phyloP scores from a whole-genome alignment of 2,329 filamentous ascomycete species.

The Fonsecaea erecta region DNA sequence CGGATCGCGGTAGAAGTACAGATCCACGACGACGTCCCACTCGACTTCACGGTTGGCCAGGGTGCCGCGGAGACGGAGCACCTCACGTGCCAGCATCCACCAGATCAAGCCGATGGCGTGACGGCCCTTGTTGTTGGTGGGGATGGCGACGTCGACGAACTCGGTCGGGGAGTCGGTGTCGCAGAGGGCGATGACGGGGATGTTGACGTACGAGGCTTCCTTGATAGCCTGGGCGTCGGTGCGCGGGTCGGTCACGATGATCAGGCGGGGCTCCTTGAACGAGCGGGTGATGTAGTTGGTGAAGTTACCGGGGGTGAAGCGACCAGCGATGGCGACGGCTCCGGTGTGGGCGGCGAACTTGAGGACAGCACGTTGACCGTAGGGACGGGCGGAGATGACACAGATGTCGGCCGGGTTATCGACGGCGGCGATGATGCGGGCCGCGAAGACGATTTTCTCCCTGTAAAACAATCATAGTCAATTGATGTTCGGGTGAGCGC shows the following conservation, averaged over 20 bases:
- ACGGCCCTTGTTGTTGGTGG: constrained; percentile 99
- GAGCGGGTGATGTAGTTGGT: constrained; percentile 99
- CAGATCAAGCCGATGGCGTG: constrained; percentile 98
- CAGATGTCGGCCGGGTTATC: constrained; percentile 99
- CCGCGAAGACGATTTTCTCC: constrained; percentile 99
- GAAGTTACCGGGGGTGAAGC: constrained; percentile 99
- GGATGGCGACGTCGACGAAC: constrained; percentile 99
- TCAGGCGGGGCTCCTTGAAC: constrained; percentile 99
- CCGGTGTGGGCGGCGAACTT: constrained; percentile 99
- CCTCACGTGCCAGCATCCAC: constrained; percentile 99
- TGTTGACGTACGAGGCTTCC: constrained; percentile 99
- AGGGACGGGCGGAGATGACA: constrained; percentile 99
- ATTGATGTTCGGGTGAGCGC: constrained; percentile 2
- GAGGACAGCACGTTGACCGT: constrained; percentile 98
- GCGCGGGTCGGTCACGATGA: constrained; percentile 98
- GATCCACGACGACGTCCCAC: constrained; percentile 99
- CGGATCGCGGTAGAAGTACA: constrained; percentile 99
- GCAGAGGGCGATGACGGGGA: constrained; percentile 98
- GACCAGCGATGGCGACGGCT: constrained; percentile 95
- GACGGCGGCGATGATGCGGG: constrained; percentile 97
- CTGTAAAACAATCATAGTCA: constrained; percentile 52
- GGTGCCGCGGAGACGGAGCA: constrained; percentile 96
- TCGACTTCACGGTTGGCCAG: constrained; percentile 93
- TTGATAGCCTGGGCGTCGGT: constrained; percentile 99
- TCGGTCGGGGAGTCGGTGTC: constrained; percentile 99